These are phyloP conservation scores for Candida nanaspora DNA, from an alignment of 805 yeast genomes.

Conservation along the genomic window DNA sequence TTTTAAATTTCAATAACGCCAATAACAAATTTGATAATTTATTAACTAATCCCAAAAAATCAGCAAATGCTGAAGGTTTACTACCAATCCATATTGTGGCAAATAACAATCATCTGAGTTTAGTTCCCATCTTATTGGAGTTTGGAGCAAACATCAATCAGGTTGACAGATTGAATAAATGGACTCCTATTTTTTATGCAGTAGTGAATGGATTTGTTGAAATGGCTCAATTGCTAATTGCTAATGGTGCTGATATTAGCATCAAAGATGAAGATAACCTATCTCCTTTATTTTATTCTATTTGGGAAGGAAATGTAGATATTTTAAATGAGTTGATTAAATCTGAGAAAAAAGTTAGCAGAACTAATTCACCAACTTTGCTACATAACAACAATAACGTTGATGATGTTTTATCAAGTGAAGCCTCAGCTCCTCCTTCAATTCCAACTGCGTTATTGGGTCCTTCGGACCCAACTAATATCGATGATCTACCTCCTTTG, in stretches of 20 bases:
- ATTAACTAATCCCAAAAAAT: conserved; percentile 39
- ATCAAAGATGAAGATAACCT: conserved; percentile 73
- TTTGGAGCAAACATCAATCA: conserved; percentile 74
- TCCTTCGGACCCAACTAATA: background rate
- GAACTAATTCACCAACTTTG: background rate
- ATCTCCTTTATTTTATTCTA: conserved; percentile 80
- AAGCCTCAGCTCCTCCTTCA: conserved; percentile 1
- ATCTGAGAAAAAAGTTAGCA: conserved; percentile 5
- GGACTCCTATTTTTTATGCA: conserved; percentile 93
- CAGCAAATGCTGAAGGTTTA: conserved; percentile 75
- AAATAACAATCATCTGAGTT: conserved; percentile 65
- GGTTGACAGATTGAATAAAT: conserved; percentile 77
- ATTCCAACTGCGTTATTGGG: background rate
- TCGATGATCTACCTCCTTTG: conserved; percentile 1
- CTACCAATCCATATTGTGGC: conserved; percentile 86
- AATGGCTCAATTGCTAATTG: conserved; percentile 64
- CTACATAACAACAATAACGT: background rate
- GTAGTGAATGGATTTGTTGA: conserved; percentile 74
- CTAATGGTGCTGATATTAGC: conserved; percentile 62
- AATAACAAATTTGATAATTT: conserved; percentile 21
- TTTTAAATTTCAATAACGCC: conserved; percentile 33
- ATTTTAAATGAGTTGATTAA: conserved; percentile 58
- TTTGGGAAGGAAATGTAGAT: conserved; percentile 89
- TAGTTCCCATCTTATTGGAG: conserved; percentile 62
- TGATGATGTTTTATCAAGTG: background rate